phyloP scores from a whole-genome alignment of 1,139 yeast species.

The Candida freyschussii region DNA sequence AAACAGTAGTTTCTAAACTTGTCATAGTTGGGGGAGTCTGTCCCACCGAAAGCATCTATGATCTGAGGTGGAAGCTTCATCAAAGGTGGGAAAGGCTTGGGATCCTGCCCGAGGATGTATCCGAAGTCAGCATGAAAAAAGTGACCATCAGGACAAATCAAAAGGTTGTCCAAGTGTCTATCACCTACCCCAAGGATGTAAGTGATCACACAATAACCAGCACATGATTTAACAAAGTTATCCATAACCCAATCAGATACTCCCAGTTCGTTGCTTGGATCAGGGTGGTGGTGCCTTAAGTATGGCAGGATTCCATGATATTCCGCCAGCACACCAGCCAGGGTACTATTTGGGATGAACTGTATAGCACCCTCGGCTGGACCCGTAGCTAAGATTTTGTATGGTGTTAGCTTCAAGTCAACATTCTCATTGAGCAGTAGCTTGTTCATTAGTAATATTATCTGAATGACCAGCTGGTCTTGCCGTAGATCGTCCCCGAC shows the following conservation, averaged over 20 bases:
- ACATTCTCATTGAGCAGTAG: conserved; percentile 84
- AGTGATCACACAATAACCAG: conserved; percentile 96
- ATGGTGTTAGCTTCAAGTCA: conserved; percentile 83
- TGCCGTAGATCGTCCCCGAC: conserved; percentile 95
- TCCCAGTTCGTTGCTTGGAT: conserved; percentile 54
- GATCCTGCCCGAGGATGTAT: conserved; percentile 91
- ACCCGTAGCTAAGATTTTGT: conserved; percentile 85
- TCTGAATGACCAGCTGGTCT: conserved; percentile 93
- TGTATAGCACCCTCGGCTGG: conserved; percentile 89
- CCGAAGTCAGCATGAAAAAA: conserved; percentile 98
- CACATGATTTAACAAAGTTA: conserved; percentile 90
- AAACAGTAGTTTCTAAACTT: conserved; percentile 90
- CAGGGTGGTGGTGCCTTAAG: conserved; percentile 63
- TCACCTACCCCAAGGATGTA: conserved; percentile 95
- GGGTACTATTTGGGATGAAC: conserved; percentile 85
- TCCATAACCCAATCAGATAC: conserved; percentile 81
- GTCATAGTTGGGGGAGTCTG: conserved; percentile 75
- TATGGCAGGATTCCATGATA: conserved; percentile 74
- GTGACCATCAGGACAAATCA: conserved; percentile 69
- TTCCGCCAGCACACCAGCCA: conserved; percentile 72
- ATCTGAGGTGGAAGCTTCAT: conserved; percentile 97
- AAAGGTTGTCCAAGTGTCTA: conserved; percentile 86
- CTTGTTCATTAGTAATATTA: conserved; percentile 87
- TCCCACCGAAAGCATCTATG: conserved; percentile 97
- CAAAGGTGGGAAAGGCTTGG: conserved; percentile 97